A percentile compares a stretch with the other conserved stretches of the same genome.
Conservation (phyloP, 1,284 basidiomycete species). For the Blastosporella zonata region DNA sequence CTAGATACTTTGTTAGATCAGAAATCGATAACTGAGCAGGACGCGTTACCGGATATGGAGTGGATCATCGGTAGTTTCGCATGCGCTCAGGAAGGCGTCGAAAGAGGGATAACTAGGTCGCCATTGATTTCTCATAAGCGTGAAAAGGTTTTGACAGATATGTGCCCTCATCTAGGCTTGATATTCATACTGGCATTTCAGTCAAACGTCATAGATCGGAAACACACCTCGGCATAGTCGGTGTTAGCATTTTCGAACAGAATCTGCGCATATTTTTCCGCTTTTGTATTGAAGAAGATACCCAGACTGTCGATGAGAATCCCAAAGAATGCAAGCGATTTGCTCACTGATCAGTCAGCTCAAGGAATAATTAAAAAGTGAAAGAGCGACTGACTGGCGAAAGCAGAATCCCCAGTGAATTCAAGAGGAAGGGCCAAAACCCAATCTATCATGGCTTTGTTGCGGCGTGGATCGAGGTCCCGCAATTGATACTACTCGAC, state of each 20-base stretch:
- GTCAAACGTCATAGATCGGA: slow-evolving; percentile 8
- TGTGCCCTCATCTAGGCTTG: slow-evolving; percentile 60
- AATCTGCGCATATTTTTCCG: slow-evolving; percentile 66
- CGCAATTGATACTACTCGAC: slow-evolving; percentile 56
- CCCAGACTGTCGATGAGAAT: slow-evolving; percentile 59
- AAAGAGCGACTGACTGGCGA: slow-evolving; percentile 52
- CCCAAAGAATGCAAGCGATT: slow-evolving; percentile 59
- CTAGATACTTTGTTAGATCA: slow-evolving; percentile 32
- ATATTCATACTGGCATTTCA: background rate
- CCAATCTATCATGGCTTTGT: slow-evolving; percentile 77
- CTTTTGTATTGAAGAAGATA: slow-evolving; percentile 61
- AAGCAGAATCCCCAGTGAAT: slow-evolving; percentile 77
- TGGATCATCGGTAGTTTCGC: slow-evolving; percentile 60
- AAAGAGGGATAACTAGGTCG: slow-evolving; percentile 74
- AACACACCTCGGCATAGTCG: slow-evolving; percentile 76
- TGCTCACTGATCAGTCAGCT: slow-evolving; percentile 51
- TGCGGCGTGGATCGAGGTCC: slow-evolving; percentile 85
- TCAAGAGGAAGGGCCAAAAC: slow-evolving; percentile 76
- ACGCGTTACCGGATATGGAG: slow-evolving; percentile 50
- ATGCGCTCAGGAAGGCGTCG: slow-evolving; percentile 62
- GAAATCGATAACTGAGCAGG: slow-evolving; percentile 1
- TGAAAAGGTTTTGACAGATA: slow-evolving; percentile 68
- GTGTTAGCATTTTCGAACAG: slow-evolving; percentile 79
- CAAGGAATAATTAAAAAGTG: slow-evolving; percentile 13
- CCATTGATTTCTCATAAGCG: slow-evolving; percentile 65